Base-by-base conservation (phyloP, 352 stramenopile genomes). In the Achlya hypogyna region DNA sequence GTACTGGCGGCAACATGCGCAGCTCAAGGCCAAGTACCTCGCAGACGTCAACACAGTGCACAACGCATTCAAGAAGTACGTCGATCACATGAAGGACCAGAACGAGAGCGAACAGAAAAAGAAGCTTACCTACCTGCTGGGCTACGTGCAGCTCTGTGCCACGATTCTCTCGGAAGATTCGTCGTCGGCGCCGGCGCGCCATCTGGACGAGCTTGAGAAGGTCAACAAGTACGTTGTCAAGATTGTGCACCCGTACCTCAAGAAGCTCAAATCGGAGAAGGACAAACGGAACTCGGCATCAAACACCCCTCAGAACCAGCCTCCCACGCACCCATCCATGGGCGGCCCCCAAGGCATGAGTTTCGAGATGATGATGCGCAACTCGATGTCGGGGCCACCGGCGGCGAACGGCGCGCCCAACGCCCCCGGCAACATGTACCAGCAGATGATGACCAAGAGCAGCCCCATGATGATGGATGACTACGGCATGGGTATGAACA, bases 161-260 rank as follows among this genome's bases (percentile, higher is more conserved):
- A 89, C 71, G 34, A 83, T 93, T 47, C 47, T 93, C 66, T 89
- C 79, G 43, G 84, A 93, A 65, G 81, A 93, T 73, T 84, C 87
- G 69, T 69, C 79, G 25, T 87, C 82, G 38, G 74, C 88, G 47
- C 74, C 76, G 38, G 78, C 84, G 20, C 84, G 84, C n/a, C 87
- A 87, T 67, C 74, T 93, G 14, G 82, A 91, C 29, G 84, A 93
- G 70, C 75, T 93, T 28, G 84, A 91, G 73, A 93, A 89, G 74
- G 84, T 93, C 51, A 91, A 89, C 77, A 93, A 93, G 77, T 93
- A 93, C 78, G 89, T 93, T 63, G 79, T 93, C 32, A 90, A 90
- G 64, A 93, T 93, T 58, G 84, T 93, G 53, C 88, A 89, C 59
- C 84, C 84, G 69, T 93, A 91, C 65, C 67, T 93, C 72, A 93